Base-by-base conservation (phyloP, 2,329 filamentous ascomycete genomes). In the Paecilomyces formosus region DNA sequence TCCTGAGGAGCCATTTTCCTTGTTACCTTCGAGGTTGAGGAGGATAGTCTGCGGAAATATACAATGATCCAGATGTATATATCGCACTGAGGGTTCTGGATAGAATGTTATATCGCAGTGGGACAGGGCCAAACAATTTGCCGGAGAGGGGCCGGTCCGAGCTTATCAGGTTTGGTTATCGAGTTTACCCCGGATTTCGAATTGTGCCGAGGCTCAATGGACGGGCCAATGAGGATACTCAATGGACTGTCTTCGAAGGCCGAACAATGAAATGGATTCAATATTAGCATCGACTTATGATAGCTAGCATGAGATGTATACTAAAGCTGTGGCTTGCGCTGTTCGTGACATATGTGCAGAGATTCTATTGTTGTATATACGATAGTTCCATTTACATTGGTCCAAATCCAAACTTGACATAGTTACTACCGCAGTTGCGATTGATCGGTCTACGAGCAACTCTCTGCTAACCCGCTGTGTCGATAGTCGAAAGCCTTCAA, bases 401-500 rank as follows among this genome's bases (percentile, higher is more conserved):
- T 45, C 15, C n/a, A 45, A n/a, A 15, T 45, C 35, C 35, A 18
- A 18, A 45, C 7, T 45, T 3, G 6, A n/a, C 15, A 45, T 45
- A 4, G n/a, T 39, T 8, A 9, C 21, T 45, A 31, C 3, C 24
- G 24, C 31, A 39, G 31, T 28, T 8, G 53, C 39, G 49, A 50
- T 22, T 50, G 28, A 64, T 65, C 59, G 64, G 62, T 68, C 22
- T 50, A 55, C 33, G 21, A 52, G 24, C 85, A 88, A 58, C 76
- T 73, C 21, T 78, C 80, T 13, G 81, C 82, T 71, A 81, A 75
- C 39, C 80, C 74, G 58, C 80, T 83, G 73, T 96, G 92, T 68
- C 90, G 86, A 70, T 89, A 88, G 74, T 96, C 90, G 75, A 97
- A 96, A 3, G 92, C 92, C 73, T 85, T 88, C 30, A 89, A 71